Evolutionary conservation across 2,329 filamentous ascomycete genomes (phyloP).

Genomic region (Hymenoscyphus repandus): DNA sequence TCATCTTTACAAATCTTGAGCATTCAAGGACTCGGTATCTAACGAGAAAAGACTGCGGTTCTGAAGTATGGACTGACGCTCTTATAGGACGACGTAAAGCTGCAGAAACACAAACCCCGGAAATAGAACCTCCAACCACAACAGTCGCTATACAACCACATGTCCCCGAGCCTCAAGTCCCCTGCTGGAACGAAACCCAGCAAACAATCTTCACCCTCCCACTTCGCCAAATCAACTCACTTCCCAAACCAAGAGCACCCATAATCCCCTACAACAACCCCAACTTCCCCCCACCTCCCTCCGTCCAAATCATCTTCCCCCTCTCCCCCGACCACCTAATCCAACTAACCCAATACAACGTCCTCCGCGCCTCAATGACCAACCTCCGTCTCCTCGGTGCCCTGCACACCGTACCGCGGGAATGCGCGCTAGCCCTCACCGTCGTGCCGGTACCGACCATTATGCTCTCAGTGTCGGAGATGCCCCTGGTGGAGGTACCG

Average conservation of each 20-base stretch:
- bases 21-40: too few relatives aligned
- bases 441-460: slow-evolving; percentile 3
- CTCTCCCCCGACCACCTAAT: slow-evolving; percentile 11
- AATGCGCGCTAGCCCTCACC: slow-evolving; percentile 2
- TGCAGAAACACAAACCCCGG: too few relatives aligned
- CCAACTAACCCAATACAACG: slow-evolving; percentile 11
- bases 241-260: background rate
- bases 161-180: too few relatives aligned
- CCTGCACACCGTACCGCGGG: slow-evolving; percentile 1
- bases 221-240: background rate
- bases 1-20: too few relatives aligned
- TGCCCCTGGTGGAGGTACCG: too few relatives aligned
- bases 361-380: slow-evolving; percentile 11
- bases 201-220: background rate
- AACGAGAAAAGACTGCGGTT: too few relatives aligned
- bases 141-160: too few relatives aligned
- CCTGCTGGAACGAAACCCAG: too few relatives aligned
- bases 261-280: background rate
- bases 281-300: background rate
- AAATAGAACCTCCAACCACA: too few relatives aligned
- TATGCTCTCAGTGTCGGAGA: too few relatives aligned
- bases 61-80: too few relatives aligned
- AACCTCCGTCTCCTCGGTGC: slow-evolving; percentile 12
- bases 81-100: too few relatives aligned
- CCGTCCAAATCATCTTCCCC: slow-evolving; percentile 6